Conservation (phyloP, 148 eudicot species). For the Rhododendron henanense region DNA sequence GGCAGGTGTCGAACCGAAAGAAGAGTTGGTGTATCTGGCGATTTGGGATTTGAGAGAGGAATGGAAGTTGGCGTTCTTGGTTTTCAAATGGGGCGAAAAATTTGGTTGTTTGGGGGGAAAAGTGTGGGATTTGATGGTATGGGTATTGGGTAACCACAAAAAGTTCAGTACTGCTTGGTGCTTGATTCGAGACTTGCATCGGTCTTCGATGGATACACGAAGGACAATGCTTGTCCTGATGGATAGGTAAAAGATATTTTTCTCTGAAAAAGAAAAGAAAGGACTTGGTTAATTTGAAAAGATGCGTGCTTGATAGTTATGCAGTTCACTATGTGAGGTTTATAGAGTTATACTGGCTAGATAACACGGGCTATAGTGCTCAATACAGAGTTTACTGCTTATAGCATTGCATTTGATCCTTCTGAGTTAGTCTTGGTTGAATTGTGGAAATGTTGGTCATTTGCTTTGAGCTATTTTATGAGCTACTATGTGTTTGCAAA, state of each 20-base stretch:
- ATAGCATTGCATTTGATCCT: neutral
- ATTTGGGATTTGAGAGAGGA: constrained; percentile 64
- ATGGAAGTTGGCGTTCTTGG: constrained; percentile 68
- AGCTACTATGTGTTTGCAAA: neutral
- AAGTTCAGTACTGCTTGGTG: constrained; percentile 77
- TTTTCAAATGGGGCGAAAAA: constrained; percentile 58
- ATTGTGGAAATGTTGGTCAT: neutral
- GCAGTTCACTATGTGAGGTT: neutral
- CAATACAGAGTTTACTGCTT: neutral
- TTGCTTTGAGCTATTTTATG: neutral
- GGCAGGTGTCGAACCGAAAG: constrained; percentile 33
- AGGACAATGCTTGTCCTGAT: constrained; percentile 69
- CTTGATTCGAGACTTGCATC: constrained; percentile 59
- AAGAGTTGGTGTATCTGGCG: constrained; percentile 33
- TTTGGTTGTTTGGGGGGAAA: constrained; percentile 44
- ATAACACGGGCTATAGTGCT: neutral
- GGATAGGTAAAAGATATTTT: constrained; percentile 47
- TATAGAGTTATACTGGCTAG: neutral
- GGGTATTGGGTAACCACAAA: constrained; percentile 74
- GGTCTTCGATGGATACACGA: constrained; percentile 42
- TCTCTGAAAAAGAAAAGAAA: neutral
- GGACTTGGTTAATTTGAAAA: neutral
- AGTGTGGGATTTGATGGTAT: constrained; percentile 58
- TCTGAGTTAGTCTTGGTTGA: neutral
- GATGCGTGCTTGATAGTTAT: constrained; percentile 1